Base-by-base conservation (phyloP, 495 filamentous ascomycete species). In the Hypoxylon crocopeplum region DNA sequence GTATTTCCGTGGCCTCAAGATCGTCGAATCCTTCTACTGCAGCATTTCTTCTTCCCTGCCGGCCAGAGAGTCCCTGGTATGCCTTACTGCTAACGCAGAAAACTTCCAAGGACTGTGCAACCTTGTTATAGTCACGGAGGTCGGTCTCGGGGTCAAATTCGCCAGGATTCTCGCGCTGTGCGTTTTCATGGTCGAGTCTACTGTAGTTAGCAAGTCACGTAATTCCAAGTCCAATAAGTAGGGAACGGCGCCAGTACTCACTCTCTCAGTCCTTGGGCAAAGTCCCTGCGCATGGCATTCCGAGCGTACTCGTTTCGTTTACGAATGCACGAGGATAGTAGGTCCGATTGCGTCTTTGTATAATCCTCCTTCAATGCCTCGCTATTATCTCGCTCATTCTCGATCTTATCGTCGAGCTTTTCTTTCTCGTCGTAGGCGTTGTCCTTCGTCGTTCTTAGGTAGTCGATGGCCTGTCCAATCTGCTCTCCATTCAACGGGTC, bases 71-170 rank as follows among this genome's bases (percentile, higher is more conserved):
- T 53, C 85, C 85, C 62, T 87, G 84, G 56, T 85, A 88, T 0
- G 77, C 84, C 27, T 75, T 69, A 37, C 76, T 79, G 12, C 79
- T 83, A 7, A 86, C 82, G 52, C 85, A 88, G 60, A 88, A 89
- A 2, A 88, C 84, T 0, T 79, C 78, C 3, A 89, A 70, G 0
- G 69, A 68, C 1, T 57, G 66, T 0, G 82, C 83, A 4, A 87
- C 64, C 38, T 82, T 67, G 1, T 77, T 68, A 50, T 89, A 88
- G 55, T 88, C 82, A n/a, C 83, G 69, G 24, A 66, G 33, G 3
- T 77, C 73, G 0, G 69, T 46, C 4, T 72, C 68, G 0, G 77
- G 78, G 25, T 29, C 25, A 29, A 5, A 29, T 5, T 29, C 25
- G 46, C 82, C 73, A 49, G 72, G 72, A 46, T 81, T 77, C 39